A percentile compares a stretch with the other conserved stretches of the same genome.
Evolutionary conservation across 1,139 yeast species (phyloP).

Genomic region (Geotrichum carabidarum): DNA sequence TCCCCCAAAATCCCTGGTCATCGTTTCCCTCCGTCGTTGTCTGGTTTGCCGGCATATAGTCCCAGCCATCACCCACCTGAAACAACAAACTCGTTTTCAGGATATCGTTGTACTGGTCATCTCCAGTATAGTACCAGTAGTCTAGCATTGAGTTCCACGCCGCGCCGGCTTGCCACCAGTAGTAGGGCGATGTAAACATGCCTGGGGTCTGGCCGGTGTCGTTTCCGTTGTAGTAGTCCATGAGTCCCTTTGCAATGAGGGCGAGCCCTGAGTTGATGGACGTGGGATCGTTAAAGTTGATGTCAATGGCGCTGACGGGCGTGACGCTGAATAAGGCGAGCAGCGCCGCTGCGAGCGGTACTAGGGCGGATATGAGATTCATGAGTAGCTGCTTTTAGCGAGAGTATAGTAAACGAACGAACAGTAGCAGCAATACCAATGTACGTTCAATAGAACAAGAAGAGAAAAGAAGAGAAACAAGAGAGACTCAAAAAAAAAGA

Average conservation of each 20-base stretch:
- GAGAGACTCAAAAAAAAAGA: neutral
- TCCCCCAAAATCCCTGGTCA: conserved; percentile 90
- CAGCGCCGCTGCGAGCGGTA: no score
- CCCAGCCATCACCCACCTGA: conserved; percentile 62
- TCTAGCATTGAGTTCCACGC: conserved; percentile 78
- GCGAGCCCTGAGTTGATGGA: conserved; percentile 46
- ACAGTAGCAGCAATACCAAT: no score
- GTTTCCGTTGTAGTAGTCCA: conserved; percentile 67
- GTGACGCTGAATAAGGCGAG: no score
- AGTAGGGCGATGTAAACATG: conserved; percentile 68
- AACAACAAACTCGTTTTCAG: conserved; percentile 55
- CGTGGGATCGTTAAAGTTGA: conserved; percentile 26
- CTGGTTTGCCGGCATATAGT: conserved; percentile 73
- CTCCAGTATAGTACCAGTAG: conserved; percentile 57
- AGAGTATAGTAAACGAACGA: no score
- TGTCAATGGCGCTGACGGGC: conserved; percentile 3
- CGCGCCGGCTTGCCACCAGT: conserved; percentile 96
- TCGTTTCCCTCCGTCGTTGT: conserved; percentile 81
- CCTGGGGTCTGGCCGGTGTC: conserved; percentile 57
- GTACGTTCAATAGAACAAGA: no score
- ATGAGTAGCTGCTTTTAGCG: no score
- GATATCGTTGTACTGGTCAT: conserved; percentile 53
- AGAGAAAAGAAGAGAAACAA: neutral
- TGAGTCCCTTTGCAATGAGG: conserved; percentile 55
- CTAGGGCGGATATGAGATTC: no score